Evolutionary conservation across 2,329 filamentous ascomycete genomes (phyloP).

Genomic region (Epichloe coenophiala): DNA sequence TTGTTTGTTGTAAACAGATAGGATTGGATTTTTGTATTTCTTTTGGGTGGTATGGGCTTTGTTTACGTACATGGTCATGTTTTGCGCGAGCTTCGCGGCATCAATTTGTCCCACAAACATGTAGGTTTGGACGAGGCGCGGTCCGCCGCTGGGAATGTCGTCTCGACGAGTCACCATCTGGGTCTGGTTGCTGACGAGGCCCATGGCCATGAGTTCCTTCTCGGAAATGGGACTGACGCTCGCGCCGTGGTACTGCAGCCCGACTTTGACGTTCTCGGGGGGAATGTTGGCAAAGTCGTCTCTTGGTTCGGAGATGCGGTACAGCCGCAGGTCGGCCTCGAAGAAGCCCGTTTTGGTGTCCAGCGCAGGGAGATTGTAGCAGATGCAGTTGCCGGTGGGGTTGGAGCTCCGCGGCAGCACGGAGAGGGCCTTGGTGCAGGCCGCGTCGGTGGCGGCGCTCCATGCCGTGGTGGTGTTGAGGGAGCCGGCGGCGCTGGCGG

Average conservation of each 20-base stretch:
- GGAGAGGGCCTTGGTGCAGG: slow-evolving; percentile 45
- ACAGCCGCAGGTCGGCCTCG: slow-evolving; percentile 64
- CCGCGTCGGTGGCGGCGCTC: slow-evolving; percentile 39
- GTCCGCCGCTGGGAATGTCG: slow-evolving; percentile 18
- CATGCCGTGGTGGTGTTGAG: slow-evolving; percentile 42
- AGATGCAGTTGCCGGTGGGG: slow-evolving; percentile 63
- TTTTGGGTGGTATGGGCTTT: not conserved
- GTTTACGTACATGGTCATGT: slow-evolving; percentile 47
- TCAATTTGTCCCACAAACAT: slow-evolving; percentile 59
- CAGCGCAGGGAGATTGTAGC: slow-evolving; percentile 64
- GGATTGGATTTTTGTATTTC: no score
- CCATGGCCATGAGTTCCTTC: slow-evolving; percentile 13
- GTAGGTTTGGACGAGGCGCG: slow-evolving; percentile 45
- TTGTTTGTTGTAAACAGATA: not conserved
- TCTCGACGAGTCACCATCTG: slow-evolving; percentile 4
- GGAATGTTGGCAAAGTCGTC: slow-evolving; percentile 38
- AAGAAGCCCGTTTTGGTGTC: slow-evolving; percentile 57
- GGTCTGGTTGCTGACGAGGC: slow-evolving; percentile 10
- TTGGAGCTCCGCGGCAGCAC: slow-evolving; percentile 48
- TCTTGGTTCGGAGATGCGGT: slow-evolving; percentile 48
- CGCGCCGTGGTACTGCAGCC: slow-evolving; percentile 40
- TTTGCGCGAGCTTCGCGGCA: slow-evolving; percentile 34
- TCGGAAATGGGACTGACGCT: slow-evolving; percentile 17
- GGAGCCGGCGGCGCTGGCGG: slow-evolving; percentile 17
- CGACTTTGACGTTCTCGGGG: slow-evolving; percentile 38